Conservation (phyloP, 179 eudicot genomes). For the Dionaea muscipula region DNA sequence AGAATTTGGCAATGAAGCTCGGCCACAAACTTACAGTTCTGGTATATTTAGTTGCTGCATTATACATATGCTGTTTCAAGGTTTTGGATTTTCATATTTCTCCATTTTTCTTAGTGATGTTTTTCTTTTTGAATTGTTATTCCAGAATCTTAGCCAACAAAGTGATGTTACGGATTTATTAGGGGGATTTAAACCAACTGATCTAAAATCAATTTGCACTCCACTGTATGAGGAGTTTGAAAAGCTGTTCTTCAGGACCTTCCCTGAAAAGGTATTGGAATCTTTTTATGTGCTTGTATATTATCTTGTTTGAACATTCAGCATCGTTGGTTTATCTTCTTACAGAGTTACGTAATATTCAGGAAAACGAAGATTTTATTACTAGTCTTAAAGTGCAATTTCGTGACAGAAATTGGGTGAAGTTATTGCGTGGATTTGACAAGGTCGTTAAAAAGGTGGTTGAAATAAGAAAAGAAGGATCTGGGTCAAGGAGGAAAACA, state of each 20-base stretch:
- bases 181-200: conserved; percentile 87
- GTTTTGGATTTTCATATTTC: background rate
- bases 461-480: conserved; percentile 25
- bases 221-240: conserved; percentile 74
- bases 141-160: conserved; percentile 94
- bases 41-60: conserved; percentile 35
- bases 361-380: conserved; percentile 50
- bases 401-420: conserved; percentile 51
- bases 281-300: background rate
- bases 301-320: conserved; percentile 4
- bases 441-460: conserved; percentile 30
- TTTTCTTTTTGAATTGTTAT: conserved; percentile 9
- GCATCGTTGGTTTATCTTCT: conserved; percentile 9
- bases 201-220: conserved; percentile 57
- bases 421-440: conserved; percentile 38
- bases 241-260: conserved; percentile 39
- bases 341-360: conserved; percentile 12
- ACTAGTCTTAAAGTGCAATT: conserved; percentile 29
- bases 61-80: background rate
- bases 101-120: background rate
- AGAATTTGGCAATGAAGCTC: conserved; percentile 63
- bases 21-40: conserved; percentile 87
- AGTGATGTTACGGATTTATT: conserved; percentile 87
- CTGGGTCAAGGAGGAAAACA: conserved; percentile 66
- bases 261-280: conserved; percentile 48